A percentile compares a stretch with the other conserved stretches of the same genome.
Evolutionary conservation across 2,329 filamentous ascomycete genomes (phyloP).

Genomic region (Herpotrichia juniperi): DNA sequence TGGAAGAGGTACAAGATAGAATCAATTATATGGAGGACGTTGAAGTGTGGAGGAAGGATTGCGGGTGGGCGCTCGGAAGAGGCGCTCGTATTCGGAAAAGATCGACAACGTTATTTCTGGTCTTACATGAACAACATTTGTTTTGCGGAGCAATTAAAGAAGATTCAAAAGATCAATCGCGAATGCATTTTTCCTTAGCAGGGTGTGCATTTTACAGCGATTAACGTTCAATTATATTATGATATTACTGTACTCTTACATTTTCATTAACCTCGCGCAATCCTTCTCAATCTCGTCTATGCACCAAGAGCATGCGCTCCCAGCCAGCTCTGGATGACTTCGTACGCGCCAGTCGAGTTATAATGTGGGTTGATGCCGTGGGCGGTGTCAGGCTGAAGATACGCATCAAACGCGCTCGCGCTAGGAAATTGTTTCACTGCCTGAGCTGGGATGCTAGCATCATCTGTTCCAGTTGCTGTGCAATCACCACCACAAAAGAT

Average conservation of each 20-base stretch:
- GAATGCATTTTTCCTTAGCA: too few species aligned
- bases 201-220: too few species aligned
- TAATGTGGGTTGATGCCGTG: constrained; percentile 57
- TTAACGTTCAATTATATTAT: background rate
- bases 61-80: too few species aligned
- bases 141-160: too few species aligned
- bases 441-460: constrained; percentile 52
- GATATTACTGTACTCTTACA: background rate
- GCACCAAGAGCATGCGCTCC: constrained; percentile 25
- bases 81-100: too few species aligned
- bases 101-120: too few species aligned
- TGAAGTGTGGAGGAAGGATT: too few species aligned
- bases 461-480: constrained; percentile 48
- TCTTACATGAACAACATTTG: too few species aligned
- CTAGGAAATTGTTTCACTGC: constrained; percentile 53
- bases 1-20: too few species aligned
- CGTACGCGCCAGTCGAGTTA: constrained; percentile 48
- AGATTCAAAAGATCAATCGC: too few species aligned
- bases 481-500: constrained; percentile 70
- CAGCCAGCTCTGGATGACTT: constrained; percentile 46
- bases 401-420: constrained; percentile 57
- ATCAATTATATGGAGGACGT: too few species aligned
- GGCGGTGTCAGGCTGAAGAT: constrained; percentile 58
- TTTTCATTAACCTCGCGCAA: background rate
- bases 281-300: background rate